Conservation (phyloP, 1,139 yeast species). For the Eremothecium cymbalariae region DNA sequence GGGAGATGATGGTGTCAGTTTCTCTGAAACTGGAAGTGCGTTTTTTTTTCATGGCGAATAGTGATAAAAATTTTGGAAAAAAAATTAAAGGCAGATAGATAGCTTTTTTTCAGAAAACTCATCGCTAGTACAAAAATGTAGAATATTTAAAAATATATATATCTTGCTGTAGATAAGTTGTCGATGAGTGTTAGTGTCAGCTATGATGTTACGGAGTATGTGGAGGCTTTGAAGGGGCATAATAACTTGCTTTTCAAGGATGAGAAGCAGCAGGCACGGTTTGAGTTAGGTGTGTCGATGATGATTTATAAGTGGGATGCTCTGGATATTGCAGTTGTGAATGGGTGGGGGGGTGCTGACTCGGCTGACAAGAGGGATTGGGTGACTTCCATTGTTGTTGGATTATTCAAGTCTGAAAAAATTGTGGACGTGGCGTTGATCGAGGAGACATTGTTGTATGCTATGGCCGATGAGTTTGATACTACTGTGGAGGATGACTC, state of each 20-base stretch:
- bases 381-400: conserved; percentile 79
- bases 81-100: too few relatives aligned
- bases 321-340: conserved; percentile 84
- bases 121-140: too few relatives aligned
- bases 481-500: conserved; percentile 83
- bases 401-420: conserved; percentile 54
- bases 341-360: conserved; percentile 92
- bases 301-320: conserved; percentile 85
- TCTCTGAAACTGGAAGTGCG: too few relatives aligned
- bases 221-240: conserved; percentile 34
- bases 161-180: too few relatives aligned
- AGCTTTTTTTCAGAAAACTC: too few relatives aligned
- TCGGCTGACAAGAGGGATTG: conserved; percentile 90
- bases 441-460: conserved; percentile 77
- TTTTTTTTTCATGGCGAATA: too few relatives aligned
- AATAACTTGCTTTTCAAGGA: conserved; percentile 46
- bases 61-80: too few relatives aligned
- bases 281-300: conserved; percentile 93
- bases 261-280: conserved; percentile 66
- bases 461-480: conserved; percentile 93
- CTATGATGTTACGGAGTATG: conserved; percentile 31
- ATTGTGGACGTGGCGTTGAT: conserved; percentile 68
- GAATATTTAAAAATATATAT: too few relatives aligned
- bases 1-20: too few relatives aligned
- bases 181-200: conserved; percentile 14